These are phyloP conservation scores for Aspergillus glaucus DNA, from an alignment of 2,329 filamentous ascomycete genomes.

Conservation along the genomic window DNA sequence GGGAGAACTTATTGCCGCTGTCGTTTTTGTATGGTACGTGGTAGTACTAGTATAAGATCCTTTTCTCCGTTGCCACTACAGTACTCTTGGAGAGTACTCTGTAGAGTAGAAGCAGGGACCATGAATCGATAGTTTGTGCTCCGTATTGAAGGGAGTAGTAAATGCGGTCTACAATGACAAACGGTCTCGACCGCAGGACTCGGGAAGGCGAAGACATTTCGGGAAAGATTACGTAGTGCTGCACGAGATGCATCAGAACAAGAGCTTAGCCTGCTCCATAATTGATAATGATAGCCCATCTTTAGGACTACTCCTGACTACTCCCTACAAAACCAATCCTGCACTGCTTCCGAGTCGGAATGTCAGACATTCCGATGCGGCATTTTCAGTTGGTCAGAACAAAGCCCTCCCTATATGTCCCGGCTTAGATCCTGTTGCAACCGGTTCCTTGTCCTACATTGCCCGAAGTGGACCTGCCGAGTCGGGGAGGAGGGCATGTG, in stretches of 20 bases:
- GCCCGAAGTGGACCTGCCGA: background rate
- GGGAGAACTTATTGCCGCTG: conserved; percentile 31
- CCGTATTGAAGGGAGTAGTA: too few relatives aligned
- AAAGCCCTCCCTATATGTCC: too few relatives aligned
- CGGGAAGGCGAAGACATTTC: conserved; percentile 1
- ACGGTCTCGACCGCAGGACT: background rate
- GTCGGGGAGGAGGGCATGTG: background rate
- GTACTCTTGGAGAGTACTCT: background rate
- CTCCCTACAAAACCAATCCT: too few relatives aligned
- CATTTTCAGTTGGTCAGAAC: background rate
- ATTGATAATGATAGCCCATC: too few relatives aligned
- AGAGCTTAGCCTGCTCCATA: too few relatives aligned
- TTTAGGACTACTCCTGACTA: too few relatives aligned
- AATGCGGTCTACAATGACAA: background rate
- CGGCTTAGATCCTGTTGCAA: background rate
- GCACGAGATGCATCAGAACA: background rate
- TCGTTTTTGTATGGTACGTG: conserved; percentile 3
- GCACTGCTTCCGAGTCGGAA: background rate
- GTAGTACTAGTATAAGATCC: background rate
- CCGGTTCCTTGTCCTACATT: background rate
- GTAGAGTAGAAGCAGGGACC: background rate
- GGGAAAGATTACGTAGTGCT: background rate
- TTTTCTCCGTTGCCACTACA: background rate
- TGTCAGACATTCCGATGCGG: background rate
- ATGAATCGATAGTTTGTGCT: too few relatives aligned